Percentiles rank a stretch among this genome's conserved stretches.
Evolutionary conservation across 2,329 filamentous ascomycete species (phyloP).

Genomic region (Beauveria sp.): DNA sequence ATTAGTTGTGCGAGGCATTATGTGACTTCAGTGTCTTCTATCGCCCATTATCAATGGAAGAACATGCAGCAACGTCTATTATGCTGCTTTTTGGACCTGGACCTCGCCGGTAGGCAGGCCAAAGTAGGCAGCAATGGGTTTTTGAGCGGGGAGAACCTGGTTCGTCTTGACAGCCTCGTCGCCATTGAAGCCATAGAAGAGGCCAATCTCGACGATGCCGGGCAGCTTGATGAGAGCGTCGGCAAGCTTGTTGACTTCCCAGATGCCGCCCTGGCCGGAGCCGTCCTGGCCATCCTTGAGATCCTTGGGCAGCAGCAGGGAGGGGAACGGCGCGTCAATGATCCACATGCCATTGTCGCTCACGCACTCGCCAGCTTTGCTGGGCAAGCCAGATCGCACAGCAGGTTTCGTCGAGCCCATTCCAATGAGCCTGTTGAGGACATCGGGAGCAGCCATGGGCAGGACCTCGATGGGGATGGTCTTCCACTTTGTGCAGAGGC

Average conservation of each 20-base stretch:
- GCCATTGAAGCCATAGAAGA: constrained; percentile 81
- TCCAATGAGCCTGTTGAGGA: constrained; percentile 62
- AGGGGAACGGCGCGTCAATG: constrained; percentile 82
- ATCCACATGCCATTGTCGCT: constrained; percentile 62
- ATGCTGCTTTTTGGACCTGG: constrained; percentile 33
- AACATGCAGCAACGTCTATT: not conserved
- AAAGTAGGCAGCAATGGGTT: constrained; percentile 91
- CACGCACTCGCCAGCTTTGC: constrained; percentile 72
- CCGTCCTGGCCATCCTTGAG: constrained; percentile 41
- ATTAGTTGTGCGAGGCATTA: not conserved
- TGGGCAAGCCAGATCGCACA: constrained; percentile 63
- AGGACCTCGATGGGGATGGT: constrained; percentile 89
- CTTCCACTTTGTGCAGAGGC: constrained; percentile 71
- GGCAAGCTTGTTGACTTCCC: constrained; percentile 73
- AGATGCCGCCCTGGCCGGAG: constrained; percentile 49
- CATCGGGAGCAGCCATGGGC: constrained; percentile 71
- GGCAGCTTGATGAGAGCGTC: constrained; percentile 70
- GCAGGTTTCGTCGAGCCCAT: constrained; percentile 67
- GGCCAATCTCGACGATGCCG: constrained; percentile 84
- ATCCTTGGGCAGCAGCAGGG: constrained; percentile 58
- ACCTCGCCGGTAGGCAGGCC: constrained; percentile 74
- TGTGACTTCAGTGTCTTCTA: not conserved
- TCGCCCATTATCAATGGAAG: not conserved
- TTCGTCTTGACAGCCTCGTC: constrained; percentile 48
- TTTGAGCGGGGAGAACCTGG: constrained; percentile 66